A percentile compares a stretch with the other conserved stretches of the same genome.
Evolutionary conservation across 1,139 yeast genomes (phyloP).

Genomic region (Diutina ranongensis): DNA sequence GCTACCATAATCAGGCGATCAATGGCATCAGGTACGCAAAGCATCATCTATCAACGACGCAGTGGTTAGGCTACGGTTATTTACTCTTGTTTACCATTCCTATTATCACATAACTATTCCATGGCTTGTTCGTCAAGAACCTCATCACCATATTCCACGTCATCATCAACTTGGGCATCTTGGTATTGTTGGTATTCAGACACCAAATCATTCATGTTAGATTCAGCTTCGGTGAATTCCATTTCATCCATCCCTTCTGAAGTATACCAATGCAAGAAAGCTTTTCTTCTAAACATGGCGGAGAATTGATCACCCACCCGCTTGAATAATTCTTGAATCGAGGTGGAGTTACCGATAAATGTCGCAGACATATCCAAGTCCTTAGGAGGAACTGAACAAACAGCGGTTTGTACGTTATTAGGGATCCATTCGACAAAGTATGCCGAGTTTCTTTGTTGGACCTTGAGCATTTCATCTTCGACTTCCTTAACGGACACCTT

Average conservation of each 20-base stretch:
- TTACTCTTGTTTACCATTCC: not conserved
- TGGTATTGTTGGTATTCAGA: conserved; percentile 90
- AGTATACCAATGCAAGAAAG: conserved; percentile 93
- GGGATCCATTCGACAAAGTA: conserved; percentile 96
- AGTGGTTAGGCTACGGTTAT: too few species aligned
- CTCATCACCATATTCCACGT: conserved; percentile 48
- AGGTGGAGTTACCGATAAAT: conserved; percentile 84
- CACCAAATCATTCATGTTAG: conserved; percentile 75
- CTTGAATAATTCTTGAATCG: conserved; percentile 82
- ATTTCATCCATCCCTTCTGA: conserved; percentile 93
- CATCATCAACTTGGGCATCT: conserved; percentile 69
- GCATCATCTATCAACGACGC: too few species aligned
- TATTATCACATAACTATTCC: conserved; percentile 2
- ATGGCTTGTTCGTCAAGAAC: conserved; percentile 13
- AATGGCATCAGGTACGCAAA: too few species aligned
- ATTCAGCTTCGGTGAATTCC: conserved; percentile 81
- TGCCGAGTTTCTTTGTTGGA: conserved; percentile 69
- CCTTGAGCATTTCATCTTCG: conserved; percentile 83
- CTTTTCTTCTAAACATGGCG: conserved; percentile 88
- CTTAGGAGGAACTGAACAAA: conserved; percentile 82
- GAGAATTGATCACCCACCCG: conserved; percentile 85
- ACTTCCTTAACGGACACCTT: conserved; percentile 86
- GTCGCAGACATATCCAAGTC: conserved; percentile 85
- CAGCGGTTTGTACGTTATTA: conserved; percentile 89
- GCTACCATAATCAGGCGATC: too few species aligned